These are phyloP conservation scores for Linanthus parryae DNA, from an alignment of 148 eudicot genomes.

Conservation along the genomic window DNA sequence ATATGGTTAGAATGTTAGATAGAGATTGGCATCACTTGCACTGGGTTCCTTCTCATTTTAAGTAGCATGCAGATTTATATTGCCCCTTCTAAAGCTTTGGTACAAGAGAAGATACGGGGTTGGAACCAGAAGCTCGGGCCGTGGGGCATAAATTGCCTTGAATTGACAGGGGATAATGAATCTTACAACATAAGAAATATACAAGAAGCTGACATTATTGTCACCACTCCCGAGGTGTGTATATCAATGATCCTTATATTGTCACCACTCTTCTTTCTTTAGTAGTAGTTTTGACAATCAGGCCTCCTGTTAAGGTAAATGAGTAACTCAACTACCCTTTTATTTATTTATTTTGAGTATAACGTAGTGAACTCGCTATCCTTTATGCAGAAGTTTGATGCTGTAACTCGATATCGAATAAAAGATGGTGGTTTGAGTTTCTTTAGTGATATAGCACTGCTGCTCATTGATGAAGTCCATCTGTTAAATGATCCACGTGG, in stretches of 20 bases:
- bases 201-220: constrained; percentile 87
- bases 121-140: constrained; percentile 76
- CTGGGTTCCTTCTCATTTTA: constrained; percentile 5
- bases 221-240: constrained; percentile 95
- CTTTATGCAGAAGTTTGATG: constrained; percentile 82
- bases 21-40: too few species aligned
- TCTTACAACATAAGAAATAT: constrained; percentile 54
- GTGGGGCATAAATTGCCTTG: constrained; percentile 80
- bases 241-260: neutral
- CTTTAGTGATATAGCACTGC: constrained; percentile 92
- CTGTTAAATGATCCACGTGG: constrained; percentile 96
- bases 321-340: neutral
- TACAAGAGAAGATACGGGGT: constrained; percentile 94
- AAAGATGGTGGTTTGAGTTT: constrained; percentile 91
- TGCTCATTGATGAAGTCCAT: constrained; percentile 98
- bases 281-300: too few species aligned
- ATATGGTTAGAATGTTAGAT: neutral
- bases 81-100: constrained; percentile 97
- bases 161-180: constrained; percentile 93
- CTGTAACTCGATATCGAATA: constrained; percentile 87
- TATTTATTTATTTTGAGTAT: constrained; percentile 1
- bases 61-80: constrained; percentile 60
- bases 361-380: constrained; percentile 11
- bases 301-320: too few species aligned
- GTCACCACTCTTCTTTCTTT: neutral